These are phyloP conservation scores for Sphagnum fallax DNA, from an alignment of 228 moss, liverwort and hornwort species.

Conservation along the genomic window DNA sequence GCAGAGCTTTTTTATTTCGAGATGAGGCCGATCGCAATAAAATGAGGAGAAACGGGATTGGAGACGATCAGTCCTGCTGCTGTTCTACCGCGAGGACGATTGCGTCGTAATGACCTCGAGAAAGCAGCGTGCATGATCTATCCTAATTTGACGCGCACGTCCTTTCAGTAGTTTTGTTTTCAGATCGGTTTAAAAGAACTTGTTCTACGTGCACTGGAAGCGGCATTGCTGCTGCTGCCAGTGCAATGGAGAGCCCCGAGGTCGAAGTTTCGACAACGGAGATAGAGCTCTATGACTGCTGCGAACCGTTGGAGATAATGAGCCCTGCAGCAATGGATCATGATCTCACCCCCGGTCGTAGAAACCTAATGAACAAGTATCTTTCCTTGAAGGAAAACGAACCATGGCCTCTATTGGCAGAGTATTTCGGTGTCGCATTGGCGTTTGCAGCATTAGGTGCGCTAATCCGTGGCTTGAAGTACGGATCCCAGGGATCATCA, in stretches of 20 bases:
- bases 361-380: constrained; percentile 47
- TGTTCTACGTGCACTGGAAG: not conserved
- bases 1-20: too few relatives aligned
- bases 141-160: too few relatives aligned
- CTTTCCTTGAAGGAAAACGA: constrained; percentile 33
- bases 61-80: too few relatives aligned
- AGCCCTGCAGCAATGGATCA: constrained; percentile 5
- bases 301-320: constrained; percentile 20
- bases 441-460: constrained; percentile 45
- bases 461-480: constrained; percentile 42
- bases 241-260: constrained; percentile 21
- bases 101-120: too few relatives aligned
- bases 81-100: too few relatives aligned
- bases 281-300: constrained; percentile 14
- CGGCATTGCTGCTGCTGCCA: not conserved
- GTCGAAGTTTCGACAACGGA: constrained; percentile 29
- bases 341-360: constrained; percentile 10
- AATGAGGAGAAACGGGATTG: too few relatives aligned
- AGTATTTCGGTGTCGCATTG: constrained; percentile 43
- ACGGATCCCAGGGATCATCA: constrained; percentile 24
- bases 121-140: too few relatives aligned
- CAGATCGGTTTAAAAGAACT: too few relatives aligned
- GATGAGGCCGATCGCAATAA: too few relatives aligned
- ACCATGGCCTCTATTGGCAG: constrained; percentile 29
- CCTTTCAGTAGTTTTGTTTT: too few relatives aligned